A percentile compares a stretch with the other conserved stretches of the same genome.
phyloP scores from a whole-genome alignment of 495 filamentous ascomycete genomes.

The Penicillium egyptiacum region DNA sequence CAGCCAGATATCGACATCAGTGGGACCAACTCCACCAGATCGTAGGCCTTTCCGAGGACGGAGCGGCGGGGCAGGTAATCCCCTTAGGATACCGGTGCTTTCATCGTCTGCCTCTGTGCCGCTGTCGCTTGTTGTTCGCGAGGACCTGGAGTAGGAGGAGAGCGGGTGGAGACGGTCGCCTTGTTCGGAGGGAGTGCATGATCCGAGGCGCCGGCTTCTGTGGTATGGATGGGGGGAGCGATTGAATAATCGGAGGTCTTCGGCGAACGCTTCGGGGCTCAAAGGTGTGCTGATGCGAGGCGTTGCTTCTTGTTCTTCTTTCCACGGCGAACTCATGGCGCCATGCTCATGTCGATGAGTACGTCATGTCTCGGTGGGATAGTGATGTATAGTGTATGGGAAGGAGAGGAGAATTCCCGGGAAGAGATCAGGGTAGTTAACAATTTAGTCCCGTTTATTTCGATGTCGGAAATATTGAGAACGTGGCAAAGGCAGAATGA shows the following conservation, averaged over 20 bases:
- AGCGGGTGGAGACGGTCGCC: conserved; percentile 27
- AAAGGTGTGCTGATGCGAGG: conserved; percentile 22
- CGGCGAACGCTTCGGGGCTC: conserved; percentile 24
- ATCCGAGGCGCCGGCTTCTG: conserved; percentile 38
- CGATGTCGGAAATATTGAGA: conserved; percentile 4
- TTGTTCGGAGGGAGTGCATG: conserved; percentile 28
- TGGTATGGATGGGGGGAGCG: conserved; percentile 80
- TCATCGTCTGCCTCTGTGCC: conserved; percentile 94
- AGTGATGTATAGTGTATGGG: neutral
- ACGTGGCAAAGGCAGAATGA: conserved; percentile 11
- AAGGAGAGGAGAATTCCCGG: neutral
- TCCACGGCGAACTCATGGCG: conserved; percentile 42
- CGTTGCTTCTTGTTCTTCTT: conserved; percentile 36
- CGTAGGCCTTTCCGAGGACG: conserved; percentile 73
- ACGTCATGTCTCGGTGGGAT: conserved; percentile 35
- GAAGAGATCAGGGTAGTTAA: conserved; percentile 10
- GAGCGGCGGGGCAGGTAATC: conserved; percentile 71
- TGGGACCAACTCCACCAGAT: conserved; percentile 48
- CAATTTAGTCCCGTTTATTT: neutral
- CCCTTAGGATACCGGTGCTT: conserved; percentile 66
- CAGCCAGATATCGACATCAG: conserved; percentile 38
- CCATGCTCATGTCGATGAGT: conserved; percentile 38
- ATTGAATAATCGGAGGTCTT: conserved; percentile 53
- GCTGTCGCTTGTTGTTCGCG: conserved; percentile 73
- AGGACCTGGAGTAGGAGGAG: conserved; percentile 33